Evolutionary conservation across 2,329 filamentous ascomycete genomes (phyloP).

Genomic region (Samsoniella hepiali): DNA sequence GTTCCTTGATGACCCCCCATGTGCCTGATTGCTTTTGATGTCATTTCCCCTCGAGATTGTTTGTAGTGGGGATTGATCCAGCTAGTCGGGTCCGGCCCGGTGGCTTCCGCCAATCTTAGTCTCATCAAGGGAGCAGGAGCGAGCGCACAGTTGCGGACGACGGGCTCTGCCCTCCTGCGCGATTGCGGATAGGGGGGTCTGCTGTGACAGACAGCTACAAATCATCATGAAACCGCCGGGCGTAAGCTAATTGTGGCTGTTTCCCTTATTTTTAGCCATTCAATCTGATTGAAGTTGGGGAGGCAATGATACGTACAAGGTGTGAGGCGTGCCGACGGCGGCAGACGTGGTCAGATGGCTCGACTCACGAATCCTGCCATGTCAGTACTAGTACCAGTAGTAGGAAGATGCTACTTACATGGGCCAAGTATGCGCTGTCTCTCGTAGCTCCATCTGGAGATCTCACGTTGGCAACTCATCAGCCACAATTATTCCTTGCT

Average conservation of each 20-base stretch:
- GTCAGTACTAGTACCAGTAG: background rate
- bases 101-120: conserved; percentile 13
- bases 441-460: conserved; percentile 16
- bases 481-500: conserved; percentile 15
- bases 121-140: conserved; percentile 4
- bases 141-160: conserved; percentile 8
- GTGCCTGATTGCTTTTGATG: conserved; percentile 10
- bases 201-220: background rate
- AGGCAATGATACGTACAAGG: background rate
- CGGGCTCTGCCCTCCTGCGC: conserved; percentile 4
- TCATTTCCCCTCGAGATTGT: conserved; percentile 16
- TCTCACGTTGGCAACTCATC: conserved; percentile 11
- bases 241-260: background rate
- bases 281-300: background rate
- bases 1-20: background rate
- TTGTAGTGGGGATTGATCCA: conserved; percentile 14
- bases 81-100: conserved; percentile 16
- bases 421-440: background rate
- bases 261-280: background rate
- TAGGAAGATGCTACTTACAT: background rate
- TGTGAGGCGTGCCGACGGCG: background rate
- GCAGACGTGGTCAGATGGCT: background rate
- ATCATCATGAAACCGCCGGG: background rate
- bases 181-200: background rate
- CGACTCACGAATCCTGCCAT: background rate